Conservation (phyloP, 176 grass and related monocot species). For the Rhynchospora breviuscula region DNA sequence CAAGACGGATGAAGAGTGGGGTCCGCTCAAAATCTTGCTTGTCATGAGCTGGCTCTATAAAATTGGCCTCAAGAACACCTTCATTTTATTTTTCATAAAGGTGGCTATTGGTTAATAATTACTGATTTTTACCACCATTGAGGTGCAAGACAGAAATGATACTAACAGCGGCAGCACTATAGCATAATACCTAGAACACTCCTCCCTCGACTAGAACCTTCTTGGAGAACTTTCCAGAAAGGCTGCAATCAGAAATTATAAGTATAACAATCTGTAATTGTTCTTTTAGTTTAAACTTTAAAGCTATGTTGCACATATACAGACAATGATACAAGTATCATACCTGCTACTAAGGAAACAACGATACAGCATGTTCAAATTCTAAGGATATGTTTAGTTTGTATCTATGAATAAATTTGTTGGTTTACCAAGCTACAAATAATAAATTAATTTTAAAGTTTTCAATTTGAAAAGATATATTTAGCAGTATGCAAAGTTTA, state of each 20-base stretch:
- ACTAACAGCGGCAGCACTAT: background rate
- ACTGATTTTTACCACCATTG: conserved; percentile 8
- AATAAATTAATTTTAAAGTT: too few relatives aligned
- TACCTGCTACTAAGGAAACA: background rate
- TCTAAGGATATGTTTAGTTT: background rate
- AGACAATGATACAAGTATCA: background rate
- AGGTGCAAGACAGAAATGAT: conserved; percentile 10
- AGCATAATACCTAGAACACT: conserved; percentile 70
- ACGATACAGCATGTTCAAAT: background rate
- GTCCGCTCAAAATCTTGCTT: conserved; percentile 99
- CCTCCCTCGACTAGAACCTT: conserved; percentile 88
- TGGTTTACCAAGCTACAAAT: too few relatives aligned
- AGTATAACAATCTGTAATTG: background rate
- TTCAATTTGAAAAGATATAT: too few relatives aligned
- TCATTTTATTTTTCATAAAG: conserved; percentile 19
- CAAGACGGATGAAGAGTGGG: conserved; percentile 76
- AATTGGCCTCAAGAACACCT: conserved; percentile 98
- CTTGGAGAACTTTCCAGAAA: conserved; percentile 98
- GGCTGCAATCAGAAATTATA: conserved; percentile 42
- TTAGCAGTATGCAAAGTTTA: too few relatives aligned
- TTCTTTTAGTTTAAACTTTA: background rate
- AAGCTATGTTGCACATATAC: background rate
- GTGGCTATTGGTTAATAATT: conserved; percentile 25
- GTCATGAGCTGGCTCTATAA: conserved; percentile 98
- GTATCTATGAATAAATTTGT: too few relatives aligned